These are phyloP conservation scores for Carnegiea gigantea DNA, from an alignment of 179 eudicot genomes.

Conservation along the genomic window DNA sequence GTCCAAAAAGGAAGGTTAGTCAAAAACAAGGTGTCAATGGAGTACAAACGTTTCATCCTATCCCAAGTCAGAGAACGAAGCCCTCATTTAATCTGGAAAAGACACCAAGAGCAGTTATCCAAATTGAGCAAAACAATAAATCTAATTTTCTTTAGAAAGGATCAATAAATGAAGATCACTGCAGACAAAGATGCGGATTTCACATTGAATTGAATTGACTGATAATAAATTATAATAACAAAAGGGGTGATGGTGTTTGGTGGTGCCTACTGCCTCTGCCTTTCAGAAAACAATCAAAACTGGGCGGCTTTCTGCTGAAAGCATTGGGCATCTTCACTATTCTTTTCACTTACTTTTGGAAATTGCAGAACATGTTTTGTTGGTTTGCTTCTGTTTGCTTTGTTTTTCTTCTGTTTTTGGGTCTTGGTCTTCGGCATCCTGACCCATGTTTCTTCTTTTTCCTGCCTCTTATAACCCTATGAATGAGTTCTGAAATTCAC, in stretches of 20 bases:
- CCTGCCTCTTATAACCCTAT: background rate
- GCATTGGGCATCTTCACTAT: background rate
- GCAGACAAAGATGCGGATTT: background rate
- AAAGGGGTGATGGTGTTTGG: background rate
- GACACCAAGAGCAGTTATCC: background rate
- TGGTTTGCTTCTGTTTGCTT: background rate
- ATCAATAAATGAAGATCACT: background rate
- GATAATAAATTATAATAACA: background rate
- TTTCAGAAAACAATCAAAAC: conserved; percentile 9
- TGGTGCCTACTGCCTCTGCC: background rate
- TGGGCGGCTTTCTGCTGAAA: conserved; percentile 3
- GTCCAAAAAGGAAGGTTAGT: background rate
- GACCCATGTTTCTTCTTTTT: background rate
- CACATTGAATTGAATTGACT: background rate
- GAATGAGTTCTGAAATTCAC: background rate
- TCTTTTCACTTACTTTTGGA: background rate
- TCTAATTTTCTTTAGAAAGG: too few species aligned
- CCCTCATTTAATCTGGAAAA: background rate
- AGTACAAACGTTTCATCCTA: background rate
- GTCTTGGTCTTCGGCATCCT: background rate
- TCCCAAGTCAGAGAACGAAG: background rate
- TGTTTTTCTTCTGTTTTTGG: background rate
- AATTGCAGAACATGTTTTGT: background rate
- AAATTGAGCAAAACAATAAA: background rate
- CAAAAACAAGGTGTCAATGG: background rate